Percentiles rank a stretch among this genome's conserved stretches.
Conservation (phyloP, 257 asterid genomes). For the Solanum virginianum region DNA sequence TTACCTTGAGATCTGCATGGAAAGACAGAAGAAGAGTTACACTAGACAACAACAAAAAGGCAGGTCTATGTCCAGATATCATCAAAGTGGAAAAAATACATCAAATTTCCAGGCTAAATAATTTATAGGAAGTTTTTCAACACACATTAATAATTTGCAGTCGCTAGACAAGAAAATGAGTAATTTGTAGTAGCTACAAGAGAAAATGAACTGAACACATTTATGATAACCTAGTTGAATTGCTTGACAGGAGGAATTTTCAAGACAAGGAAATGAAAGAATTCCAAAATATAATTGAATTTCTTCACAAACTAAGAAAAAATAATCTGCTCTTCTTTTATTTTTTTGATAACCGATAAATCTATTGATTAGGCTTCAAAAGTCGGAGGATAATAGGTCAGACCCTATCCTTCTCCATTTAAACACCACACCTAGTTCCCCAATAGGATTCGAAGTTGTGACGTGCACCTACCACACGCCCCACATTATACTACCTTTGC, state of each 20-base stretch:
- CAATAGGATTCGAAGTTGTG: not conserved
- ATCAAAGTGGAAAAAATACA: not conserved
- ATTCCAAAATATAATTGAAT: not conserved
- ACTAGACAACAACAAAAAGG: not conserved
- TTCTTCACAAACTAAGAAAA: not conserved
- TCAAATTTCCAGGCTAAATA: not conserved
- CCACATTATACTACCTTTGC: not conserved
- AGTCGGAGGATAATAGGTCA: not conserved
- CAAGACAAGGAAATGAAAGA: not conserved
- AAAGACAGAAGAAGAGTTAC: slow-evolving; percentile 1
- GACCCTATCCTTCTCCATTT: not conserved
- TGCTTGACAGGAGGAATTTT: not conserved
- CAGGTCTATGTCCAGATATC: not conserved
- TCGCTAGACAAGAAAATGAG: not conserved
- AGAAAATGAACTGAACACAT: not conserved
- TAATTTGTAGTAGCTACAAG: not conserved
- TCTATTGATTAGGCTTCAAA: not conserved
- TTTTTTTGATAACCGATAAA: not conserved
- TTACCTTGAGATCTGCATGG: slow-evolving; percentile 82
- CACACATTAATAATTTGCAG: not conserved
- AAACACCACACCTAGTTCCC: not conserved
- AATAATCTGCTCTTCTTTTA: not conserved
- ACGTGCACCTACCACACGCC: not conserved
- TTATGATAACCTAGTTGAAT: not conserved
- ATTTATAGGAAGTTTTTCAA: not conserved